Base-by-base conservation (phyloP, 805 yeast species). In the Spathaspora hagerdaliae region DNA sequence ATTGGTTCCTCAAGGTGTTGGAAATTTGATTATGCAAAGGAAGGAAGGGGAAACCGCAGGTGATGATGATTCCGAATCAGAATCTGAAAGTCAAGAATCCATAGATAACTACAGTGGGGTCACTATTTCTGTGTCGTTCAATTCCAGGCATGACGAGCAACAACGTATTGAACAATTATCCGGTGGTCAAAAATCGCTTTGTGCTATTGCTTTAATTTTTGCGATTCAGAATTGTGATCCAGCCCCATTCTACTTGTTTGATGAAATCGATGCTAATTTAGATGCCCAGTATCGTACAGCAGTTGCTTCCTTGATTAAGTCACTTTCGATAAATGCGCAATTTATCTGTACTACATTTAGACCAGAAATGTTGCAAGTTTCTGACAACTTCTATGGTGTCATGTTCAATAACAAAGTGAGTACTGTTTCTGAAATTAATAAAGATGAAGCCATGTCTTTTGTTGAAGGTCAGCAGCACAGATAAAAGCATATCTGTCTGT, bases 221-320 rank as follows among this genome's bases (percentile, higher is more conserved):
- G 97, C 99, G 4, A 88, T 92, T 48, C 99, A 94, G 68, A 82
- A 79, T 58, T 88, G 95, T 52, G 98, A 94, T 55, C 98, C 98
- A 9, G 97, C 97, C 7, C 97, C 98, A 41, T 94, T 94, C 63
- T 94, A 94, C 60, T 66, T 94, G 39, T 92, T 94, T 64, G 99
- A 94, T 65, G 99, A 94, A 69, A 85, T 94, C 48, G 99, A 94
- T 67, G 97, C 98, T 5, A 94, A 92, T 55, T 73, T 94, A 51
- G 99, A 94, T 65, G 81, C 96, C 2, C 96, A 87, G 58, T 92
- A 91, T 59, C 78, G 99, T 56, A 78, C 87, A 0, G 81, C 96
- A 0, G 96, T 94, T 15, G 96, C 98, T 0, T 67, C 73, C 31
- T 69, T 87, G 71, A 82, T 94, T 44, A 74, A 79, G 52, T 74